Evolutionary conservation across 148 eudicot species (phyloP).

Genomic region (Nepenthes gracilis): DNA sequence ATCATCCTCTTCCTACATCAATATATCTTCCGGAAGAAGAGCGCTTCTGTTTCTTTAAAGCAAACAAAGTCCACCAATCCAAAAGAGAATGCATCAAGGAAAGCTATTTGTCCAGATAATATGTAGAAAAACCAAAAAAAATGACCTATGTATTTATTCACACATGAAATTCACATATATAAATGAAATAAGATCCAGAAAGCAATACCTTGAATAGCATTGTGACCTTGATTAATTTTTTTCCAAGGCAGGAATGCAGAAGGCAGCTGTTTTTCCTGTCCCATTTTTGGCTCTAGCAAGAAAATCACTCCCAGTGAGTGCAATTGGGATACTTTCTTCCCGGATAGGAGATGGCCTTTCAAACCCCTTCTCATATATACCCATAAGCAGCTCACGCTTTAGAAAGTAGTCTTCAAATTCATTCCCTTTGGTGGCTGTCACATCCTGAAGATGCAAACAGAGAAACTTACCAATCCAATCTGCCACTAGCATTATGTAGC

Average conservation of each 20-base stretch:
- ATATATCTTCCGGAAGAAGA: too few species aligned
- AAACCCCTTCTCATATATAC: constrained; percentile 83
- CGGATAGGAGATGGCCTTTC: constrained; percentile 84
- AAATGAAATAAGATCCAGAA: not conserved
- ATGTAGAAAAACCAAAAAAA: too few species aligned
- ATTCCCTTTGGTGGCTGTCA: constrained; percentile 89
- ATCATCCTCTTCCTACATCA: too few species aligned
- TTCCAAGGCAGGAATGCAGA: constrained; percentile 75
- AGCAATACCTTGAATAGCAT: constrained; percentile 76
- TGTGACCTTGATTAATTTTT: constrained; percentile 69
- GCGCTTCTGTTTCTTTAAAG: too few species aligned
- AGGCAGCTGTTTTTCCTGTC: constrained; percentile 88
- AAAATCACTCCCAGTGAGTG: constrained; percentile 74
- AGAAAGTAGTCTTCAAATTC: constrained; percentile 89
- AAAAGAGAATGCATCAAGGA: too few species aligned
- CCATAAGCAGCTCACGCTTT: constrained; percentile 76
- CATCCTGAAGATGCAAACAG: constrained; percentile 38
- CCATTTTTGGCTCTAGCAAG: constrained; percentile 92
- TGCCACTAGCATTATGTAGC: not conserved
- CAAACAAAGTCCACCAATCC: too few species aligned
- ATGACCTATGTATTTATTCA: too few species aligned
- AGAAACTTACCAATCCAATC: not conserved
- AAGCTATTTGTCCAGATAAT: too few species aligned
- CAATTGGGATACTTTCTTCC: constrained; percentile 86
- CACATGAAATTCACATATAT: not conserved